Conservation (phyloP, 305 asterid genomes). For the Petunia hybrid region DNA sequence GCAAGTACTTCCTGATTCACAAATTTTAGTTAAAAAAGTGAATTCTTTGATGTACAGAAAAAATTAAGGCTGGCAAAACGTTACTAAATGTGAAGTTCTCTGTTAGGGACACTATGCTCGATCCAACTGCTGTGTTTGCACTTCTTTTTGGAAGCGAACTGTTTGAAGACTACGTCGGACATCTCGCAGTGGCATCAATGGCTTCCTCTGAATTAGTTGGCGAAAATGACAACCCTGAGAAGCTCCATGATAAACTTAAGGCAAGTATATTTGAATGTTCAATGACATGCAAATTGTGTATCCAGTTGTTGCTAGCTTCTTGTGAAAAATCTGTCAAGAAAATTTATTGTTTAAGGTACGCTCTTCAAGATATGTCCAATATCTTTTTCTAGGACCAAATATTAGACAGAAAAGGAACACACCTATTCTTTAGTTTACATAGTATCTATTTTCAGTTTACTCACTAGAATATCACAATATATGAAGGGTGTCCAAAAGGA, state of each 20-base stretch:
- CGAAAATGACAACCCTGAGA: constrained; percentile 66
- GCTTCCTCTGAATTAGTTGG: constrained; percentile 67
- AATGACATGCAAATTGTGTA: not conserved
- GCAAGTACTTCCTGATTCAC: not conserved
- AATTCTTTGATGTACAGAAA: not conserved
- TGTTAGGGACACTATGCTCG: constrained; percentile 85
- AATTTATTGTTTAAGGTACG: not conserved
- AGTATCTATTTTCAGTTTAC: constrained; percentile 3
- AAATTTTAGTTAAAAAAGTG: not conserved
- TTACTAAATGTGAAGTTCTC: not conserved
- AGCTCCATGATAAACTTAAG: constrained; percentile 77
- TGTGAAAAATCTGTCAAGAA: not conserved
- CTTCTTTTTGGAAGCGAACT: constrained; percentile 97
- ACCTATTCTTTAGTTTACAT: not conserved
- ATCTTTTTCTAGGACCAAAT: not conserved
- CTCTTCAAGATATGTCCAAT: not conserved
- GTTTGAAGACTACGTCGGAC: constrained; percentile 87
- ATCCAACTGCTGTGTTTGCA: constrained; percentile 93
- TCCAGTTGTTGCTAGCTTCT: not conserved
- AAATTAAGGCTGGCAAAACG: not conserved
- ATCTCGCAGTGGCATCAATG: constrained; percentile 87
- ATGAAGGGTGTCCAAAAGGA: constrained; percentile 83
- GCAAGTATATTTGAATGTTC: constrained; percentile 39
- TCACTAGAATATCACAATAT: constrained; percentile 1
- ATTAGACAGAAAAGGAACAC: not conserved